phyloP scores from a whole-genome alignment of 805 yeast species.

The Kurtzmaniella cleridarum region DNA sequence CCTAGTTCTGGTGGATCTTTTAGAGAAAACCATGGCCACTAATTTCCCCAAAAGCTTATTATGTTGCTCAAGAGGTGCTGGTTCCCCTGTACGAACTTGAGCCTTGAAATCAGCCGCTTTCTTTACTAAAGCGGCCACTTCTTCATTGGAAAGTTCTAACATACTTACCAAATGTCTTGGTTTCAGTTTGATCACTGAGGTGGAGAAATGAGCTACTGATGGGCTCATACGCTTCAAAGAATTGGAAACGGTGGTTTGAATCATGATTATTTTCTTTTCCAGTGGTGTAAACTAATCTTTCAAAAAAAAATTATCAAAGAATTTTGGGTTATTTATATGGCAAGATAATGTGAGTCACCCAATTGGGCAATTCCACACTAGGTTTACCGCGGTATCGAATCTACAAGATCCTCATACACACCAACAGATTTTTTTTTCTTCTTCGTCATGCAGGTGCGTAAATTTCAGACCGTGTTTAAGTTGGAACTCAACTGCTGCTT shows the following conservation, averaged over 20 bases:
- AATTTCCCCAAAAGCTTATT: constrained; percentile 71
- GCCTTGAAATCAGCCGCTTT: constrained; percentile 69
- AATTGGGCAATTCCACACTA: constrained; percentile 1
- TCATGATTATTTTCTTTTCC: not conserved
- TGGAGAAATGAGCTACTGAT: constrained; percentile 5
- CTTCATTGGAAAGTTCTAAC: constrained; percentile 67
- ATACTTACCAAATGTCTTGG: constrained; percentile 79
- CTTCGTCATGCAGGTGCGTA: no score
- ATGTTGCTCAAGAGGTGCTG: constrained; percentile 31
- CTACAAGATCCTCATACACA: not conserved
- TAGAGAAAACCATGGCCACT: constrained; percentile 77
- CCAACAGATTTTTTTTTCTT: not conserved
- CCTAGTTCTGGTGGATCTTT: constrained; percentile 94
- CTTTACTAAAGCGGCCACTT: constrained; percentile 63
- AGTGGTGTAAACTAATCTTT: not conserved
- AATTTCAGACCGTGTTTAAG: no score
- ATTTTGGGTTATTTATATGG: no score
- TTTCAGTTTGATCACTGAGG: constrained; percentile 7
- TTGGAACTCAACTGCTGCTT: no score
- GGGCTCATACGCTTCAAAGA: constrained; percentile 1
- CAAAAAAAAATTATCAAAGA: not conserved
- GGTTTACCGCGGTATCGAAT: constrained; percentile 6
- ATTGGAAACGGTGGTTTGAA: not conserved
- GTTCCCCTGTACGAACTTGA: constrained; percentile 51
- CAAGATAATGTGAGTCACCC: constrained; percentile 1